Evolutionary conservation across 1,284 basidiomycete species (phyloP), one percentile per base, ranked within the genome.

Genomic region (Phlebopus sp.): DNA sequence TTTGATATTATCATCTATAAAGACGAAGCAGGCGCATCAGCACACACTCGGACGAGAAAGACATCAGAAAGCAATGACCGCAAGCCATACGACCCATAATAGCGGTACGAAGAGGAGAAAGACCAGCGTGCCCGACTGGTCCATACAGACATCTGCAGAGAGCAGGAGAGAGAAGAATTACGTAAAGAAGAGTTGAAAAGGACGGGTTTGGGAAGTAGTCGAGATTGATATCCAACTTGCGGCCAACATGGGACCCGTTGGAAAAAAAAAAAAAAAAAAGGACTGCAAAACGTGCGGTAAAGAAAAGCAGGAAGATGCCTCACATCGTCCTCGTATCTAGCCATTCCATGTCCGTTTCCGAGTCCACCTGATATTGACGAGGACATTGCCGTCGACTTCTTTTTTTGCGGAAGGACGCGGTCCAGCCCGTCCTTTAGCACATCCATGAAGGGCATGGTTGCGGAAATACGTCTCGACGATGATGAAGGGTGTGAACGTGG

Each of bases 1-100:
- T 90, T 90, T 21, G 87, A 85, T 29, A 90, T 80, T 55, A 90
- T 90, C 86, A 90, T 88, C 88, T 90, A 63, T 38, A 55, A 52
- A 59, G 53, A 35, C 27, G 59, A 53, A 35, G 36, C 42, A 47
- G 44, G 23, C 30, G 49, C 37, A 58, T 67, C 46, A 67, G 47
- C 43, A 46, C 38, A 5, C 17, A 23, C 8, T 14, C 21, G 38
- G 25, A 23, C 37, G 17, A 34, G 7, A 37, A n/a, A 39, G 0
- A 42, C 10, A 53, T 57, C 48, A 57, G 57, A 49, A 14, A 36
- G 61, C 59, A 68, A 73, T 63, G 63, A 70, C 84, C 84, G 82
- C 81, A 77, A 85, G 76, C 79, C 81, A 84, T 59, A 81, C 53
- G 42, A 78, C 70, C 73, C 76, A 85, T 47, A 81, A 63, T 27